Conservation (phyloP, 371 early-diverging fungal species). For the Nematocida ausubeli region DNA sequence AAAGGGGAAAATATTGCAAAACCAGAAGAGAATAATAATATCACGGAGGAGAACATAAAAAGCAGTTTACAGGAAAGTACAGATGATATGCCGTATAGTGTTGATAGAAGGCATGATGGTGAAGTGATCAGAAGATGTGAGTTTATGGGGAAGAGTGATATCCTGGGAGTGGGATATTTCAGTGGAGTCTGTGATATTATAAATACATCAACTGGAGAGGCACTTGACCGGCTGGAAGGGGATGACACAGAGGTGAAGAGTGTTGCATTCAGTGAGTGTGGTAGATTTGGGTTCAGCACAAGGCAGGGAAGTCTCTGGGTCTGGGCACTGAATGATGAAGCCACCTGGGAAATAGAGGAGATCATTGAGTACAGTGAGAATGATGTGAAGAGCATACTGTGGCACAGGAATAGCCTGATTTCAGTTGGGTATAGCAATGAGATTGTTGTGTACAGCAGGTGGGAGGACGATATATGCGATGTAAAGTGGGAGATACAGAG, state of each 20-base stretch:
- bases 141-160: neutral
- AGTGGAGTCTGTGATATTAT: slow-evolving; percentile 42
- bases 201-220: neutral
- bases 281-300: slow-evolving; percentile 23
- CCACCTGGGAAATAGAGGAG: slow-evolving; percentile 52
- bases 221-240: slow-evolving; percentile 28
- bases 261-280: neutral
- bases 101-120: neutral
- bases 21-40: neutral
- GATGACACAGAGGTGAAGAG: slow-evolving; percentile 36
- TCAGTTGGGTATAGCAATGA: slow-evolving; percentile 26
- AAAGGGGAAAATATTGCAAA: neutral
- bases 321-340: slow-evolving; percentile 15
- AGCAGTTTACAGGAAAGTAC: neutral
- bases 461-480: slow-evolving; percentile 47
- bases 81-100: neutral
- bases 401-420: slow-evolving; percentile 4
- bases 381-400: slow-evolving; percentile 40
- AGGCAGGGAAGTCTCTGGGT: slow-evolving; percentile 45
- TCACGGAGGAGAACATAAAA: neutral
- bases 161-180: slow-evolving; percentile 33
- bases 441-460: slow-evolving; percentile 29
- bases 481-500: slow-evolving; percentile 51
- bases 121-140: slow-evolving; percentile 16
- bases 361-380: slow-evolving; percentile 54